A percentile compares a stretch with the other conserved stretches of the same genome.
phyloP scores from a whole-genome alignment of 1,139 yeast species.

The Pneumocystis wakefieldiae region DNA sequence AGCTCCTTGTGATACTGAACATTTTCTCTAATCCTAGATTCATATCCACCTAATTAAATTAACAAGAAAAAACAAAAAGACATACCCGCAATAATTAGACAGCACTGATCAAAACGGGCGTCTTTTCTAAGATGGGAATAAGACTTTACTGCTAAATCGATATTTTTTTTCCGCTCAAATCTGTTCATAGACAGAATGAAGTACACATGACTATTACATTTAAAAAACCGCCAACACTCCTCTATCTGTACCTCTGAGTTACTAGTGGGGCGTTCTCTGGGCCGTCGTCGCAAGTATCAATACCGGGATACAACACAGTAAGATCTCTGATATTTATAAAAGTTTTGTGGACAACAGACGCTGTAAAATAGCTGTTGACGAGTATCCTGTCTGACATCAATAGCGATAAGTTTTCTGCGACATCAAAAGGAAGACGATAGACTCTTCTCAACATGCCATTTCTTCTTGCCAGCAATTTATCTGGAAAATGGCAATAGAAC shows the following conservation, averaged over 20 bases:
- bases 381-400: constrained; percentile 61
- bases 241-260: constrained; percentile 7
- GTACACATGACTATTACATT: constrained; percentile 1
- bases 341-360: constrained; percentile 47
- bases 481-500: constrained; percentile 95
- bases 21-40: constrained; percentile 59
- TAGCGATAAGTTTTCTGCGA: constrained; percentile 67
- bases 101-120: constrained; percentile 7
- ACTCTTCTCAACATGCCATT: constrained; percentile 40
- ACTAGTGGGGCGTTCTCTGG: constrained; percentile 10
- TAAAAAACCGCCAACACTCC: background rate
- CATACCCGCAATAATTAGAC: constrained; percentile 15
- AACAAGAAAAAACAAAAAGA: constrained; percentile 6
- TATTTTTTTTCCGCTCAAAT: constrained; percentile 73
- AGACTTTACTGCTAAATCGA: constrained; percentile 59
- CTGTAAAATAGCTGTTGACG: constrained; percentile 79
- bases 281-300: constrained; percentile 28
- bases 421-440: constrained; percentile 72
- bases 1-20: constrained; percentile 55
- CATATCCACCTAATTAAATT: constrained; percentile 60
- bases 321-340: constrained; percentile 35
- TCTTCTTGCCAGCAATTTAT: constrained; percentile 53
- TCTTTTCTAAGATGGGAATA: constrained; percentile 32
- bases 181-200: constrained; percentile 61
- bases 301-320: constrained; percentile 88